Percentiles rank a stretch among this genome's conserved stretches.
Evolutionary conservation across 495 filamentous ascomycete species (phyloP).

Genomic region (Penicillium ochrochloron): DNA sequence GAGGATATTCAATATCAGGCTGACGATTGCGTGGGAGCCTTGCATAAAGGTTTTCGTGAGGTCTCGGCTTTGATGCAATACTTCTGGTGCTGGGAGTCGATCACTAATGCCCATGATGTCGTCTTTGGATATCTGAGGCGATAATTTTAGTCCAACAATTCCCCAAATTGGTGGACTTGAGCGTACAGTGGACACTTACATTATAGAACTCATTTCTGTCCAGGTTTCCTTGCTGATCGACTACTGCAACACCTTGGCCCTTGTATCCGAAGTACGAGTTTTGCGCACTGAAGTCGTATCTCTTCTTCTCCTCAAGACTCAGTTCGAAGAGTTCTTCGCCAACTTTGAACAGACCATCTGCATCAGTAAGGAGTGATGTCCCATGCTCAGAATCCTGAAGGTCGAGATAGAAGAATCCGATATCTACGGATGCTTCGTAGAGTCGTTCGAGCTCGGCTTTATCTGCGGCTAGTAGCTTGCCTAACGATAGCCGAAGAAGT

Average conservation of each 20-base stretch:
- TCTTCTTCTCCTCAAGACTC: slow-evolving; percentile 56
- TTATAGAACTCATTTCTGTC: slow-evolving; percentile 70
- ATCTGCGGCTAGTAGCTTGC: slow-evolving; percentile 50
- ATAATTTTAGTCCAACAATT: neutral
- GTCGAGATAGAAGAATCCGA: slow-evolving; percentile 70
- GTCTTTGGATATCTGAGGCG: slow-evolving; percentile 52
- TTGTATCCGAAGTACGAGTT: slow-evolving; percentile 61
- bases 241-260: slow-evolving; percentile 50
- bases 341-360: slow-evolving; percentile 50
- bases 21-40: slow-evolving; percentile 53
- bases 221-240: slow-evolving; percentile 57
- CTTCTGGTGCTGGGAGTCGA: slow-evolving; percentile 49
- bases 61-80: slow-evolving; percentile 43
- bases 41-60: slow-evolving; percentile 53
- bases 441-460: slow-evolving; percentile 47
- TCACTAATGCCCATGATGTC: slow-evolving; percentile 53
- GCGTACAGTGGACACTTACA: slow-evolving; percentile 34
- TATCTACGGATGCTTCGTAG: slow-evolving; percentile 53
- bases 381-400: slow-evolving; percentile 47
- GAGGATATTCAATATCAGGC: slow-evolving; percentile 53
- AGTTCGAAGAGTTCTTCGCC: slow-evolving; percentile 54
- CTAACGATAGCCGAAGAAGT: slow-evolving; percentile 57
- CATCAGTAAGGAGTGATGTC: slow-evolving; percentile 45
- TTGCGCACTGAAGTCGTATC: slow-evolving; percentile 52
- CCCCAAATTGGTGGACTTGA: too few species aligned